Conservation (phyloP, 140 eudicot species). For the Erigeron philadelphicus region DNA sequence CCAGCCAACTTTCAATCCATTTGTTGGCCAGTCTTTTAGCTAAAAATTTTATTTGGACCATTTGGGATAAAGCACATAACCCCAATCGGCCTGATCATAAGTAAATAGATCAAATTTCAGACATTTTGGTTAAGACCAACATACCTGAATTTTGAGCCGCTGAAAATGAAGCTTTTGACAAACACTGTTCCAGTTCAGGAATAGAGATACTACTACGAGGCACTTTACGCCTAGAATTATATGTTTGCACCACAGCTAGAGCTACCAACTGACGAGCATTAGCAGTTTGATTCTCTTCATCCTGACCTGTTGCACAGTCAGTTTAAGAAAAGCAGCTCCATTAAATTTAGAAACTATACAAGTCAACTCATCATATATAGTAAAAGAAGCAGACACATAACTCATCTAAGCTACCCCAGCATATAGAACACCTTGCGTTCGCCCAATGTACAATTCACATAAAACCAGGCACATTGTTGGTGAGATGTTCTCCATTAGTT, state of each 20-base stretch:
- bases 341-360: not conserved
- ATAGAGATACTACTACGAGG: slow-evolving; percentile 77
- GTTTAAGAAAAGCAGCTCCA: not conserved
- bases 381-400: not conserved
- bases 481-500: not conserved
- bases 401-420: not conserved
- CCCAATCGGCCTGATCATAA: not conserved
- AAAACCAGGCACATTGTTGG: not conserved
- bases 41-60: too few relatives aligned
- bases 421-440: not conserved
- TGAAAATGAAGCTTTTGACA: slow-evolving; percentile 70
- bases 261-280: slow-evolving; percentile 64
- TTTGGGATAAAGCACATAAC: not conserved
- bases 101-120: not conserved
- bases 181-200: slow-evolving; percentile 67
- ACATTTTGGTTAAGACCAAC: not conserved
- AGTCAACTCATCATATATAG: not conserved
- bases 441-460: not conserved
- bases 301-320: slow-evolving; percentile 36
- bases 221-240: slow-evolving; percentile 85
- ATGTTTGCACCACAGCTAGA: slow-evolving; percentile 81
- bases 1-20: too few relatives aligned
- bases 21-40: too few relatives aligned
- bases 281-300: slow-evolving; percentile 22
- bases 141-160: slow-evolving; percentile 83